Evolutionary conservation across 345 rosid genomes (phyloP), one percentile per base, ranked within the genome.

Genomic region (Jatropha curcas): DNA sequence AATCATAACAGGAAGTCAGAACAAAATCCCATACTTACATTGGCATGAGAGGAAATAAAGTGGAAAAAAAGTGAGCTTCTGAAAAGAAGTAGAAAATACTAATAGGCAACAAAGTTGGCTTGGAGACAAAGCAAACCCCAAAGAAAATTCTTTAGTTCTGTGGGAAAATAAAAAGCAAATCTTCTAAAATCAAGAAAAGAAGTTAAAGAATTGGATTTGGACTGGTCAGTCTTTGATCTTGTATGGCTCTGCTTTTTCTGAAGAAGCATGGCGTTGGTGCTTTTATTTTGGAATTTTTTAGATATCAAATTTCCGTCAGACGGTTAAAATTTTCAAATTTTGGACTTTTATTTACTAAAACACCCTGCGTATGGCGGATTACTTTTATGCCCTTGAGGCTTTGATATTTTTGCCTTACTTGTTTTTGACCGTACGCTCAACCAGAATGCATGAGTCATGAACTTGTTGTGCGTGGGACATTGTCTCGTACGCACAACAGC

Each of bases 81-180:
- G 52, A 65, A 20, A 24, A 16, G 9, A 68, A 52, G 28, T 31
- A 33, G 48, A 48, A 67, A 66, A 7, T n/a, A n/a, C n/a, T n/a
- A n/a, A n/a, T n/a, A n/a, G n/a, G 34, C 31, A 73, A 68, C 17
- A 74, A 78, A 74, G 81, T 72, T 84, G 80, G 91, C 91, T 85
- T 87, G 84, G 76, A 77, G 67, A 84, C 73, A 81, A 85, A 89
- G 91, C 88, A 85, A 77, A 77, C 30, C 37, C 14, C 45, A 71
- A 72, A 41, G 64, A 74, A 76, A 70, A 65, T 73, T 71, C 75
- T 63, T 31, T 7, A 71, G 58, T 67, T 55, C 51, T 11, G 35
- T 20, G 8, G 9, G 48, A 16, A 61, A 14, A 30, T 0, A 43
- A n/a, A 20, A 19, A n/a, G 12, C 0, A 10, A 7, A 58, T 8